phyloP scores from a whole-genome alignment of 73 alveolate genomes.

The Paramecium sexaurelia region DNA sequence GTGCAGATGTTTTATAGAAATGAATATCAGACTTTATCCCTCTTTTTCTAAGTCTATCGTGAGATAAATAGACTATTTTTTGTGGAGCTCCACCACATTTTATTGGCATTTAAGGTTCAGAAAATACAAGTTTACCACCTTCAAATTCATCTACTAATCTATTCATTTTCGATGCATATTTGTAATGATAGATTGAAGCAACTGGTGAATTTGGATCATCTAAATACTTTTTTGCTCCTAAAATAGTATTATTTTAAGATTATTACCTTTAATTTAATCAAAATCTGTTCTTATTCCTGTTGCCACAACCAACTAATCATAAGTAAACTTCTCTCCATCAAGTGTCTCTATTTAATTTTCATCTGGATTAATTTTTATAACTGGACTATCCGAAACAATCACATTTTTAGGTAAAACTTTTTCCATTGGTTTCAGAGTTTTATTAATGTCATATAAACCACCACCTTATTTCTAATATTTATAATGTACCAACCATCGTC shows the following conservation, averaged over 20 bases:
- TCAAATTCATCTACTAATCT: conserved; percentile 69
- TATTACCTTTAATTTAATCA: conserved; percentile 73
- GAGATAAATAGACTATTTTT: conserved; percentile 79
- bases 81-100: conserved; percentile 96
- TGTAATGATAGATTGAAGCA: conserved; percentile 75
- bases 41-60: conserved; percentile 73
- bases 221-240: conserved; percentile 78
- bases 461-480: conserved; percentile 71
- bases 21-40: conserved; percentile 74
- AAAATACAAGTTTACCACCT: conserved; percentile 85
- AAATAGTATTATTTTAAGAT: background rate
- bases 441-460: conserved; percentile 68
- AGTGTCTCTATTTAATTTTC: conserved; percentile 66
- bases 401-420: conserved; percentile 35
- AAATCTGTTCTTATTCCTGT: conserved; percentile 79
- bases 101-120: conserved; percentile 83
- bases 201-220: conserved; percentile 88
- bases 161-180: conserved; percentile 77
- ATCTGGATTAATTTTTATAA: conserved; percentile 71
- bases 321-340: conserved; percentile 68
- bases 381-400: conserved; percentile 56
- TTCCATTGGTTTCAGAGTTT: background rate
- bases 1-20: conserved; percentile 74
- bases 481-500: conserved; percentile 77
- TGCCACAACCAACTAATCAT: conserved; percentile 78